phyloP scores from a whole-genome alignment of 2,329 filamentous ascomycete species.

The Sporothrix humicola region DNA sequence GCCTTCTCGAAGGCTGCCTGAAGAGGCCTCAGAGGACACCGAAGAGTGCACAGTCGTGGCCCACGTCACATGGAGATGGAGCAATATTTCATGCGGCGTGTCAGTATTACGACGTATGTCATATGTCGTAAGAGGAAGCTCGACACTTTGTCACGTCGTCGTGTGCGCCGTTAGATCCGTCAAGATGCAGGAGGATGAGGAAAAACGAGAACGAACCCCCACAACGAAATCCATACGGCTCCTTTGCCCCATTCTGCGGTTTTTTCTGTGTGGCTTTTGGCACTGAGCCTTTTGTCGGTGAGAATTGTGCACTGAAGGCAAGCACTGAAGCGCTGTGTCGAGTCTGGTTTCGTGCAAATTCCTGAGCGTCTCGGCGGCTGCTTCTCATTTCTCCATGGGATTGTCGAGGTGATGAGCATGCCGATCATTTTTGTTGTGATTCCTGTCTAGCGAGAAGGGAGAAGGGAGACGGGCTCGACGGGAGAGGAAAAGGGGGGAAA shows the following conservation, averaged over 20 bases:
- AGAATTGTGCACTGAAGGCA: not conserved
- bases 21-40: not conserved
- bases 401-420: conserved; percentile 18
- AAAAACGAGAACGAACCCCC: not conserved
- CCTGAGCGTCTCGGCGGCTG: not conserved
- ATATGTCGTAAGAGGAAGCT: conserved; percentile 1
- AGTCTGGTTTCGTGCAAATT: conserved; percentile 16
- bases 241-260: conserved; percentile 1
- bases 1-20: conserved; percentile 17
- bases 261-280: not conserved
- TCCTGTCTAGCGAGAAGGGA: not conserved
- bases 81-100: not conserved
- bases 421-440: conserved; percentile 14
- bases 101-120: not conserved
- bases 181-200: not conserved
- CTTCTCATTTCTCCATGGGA: conserved; percentile 19
- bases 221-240: not conserved
- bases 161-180: conserved; percentile 7
- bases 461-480: conserved; percentile 24
- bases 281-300: not conserved
- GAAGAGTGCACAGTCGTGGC: not conserved
- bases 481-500: conserved; percentile 9
- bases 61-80: conserved; percentile 20
- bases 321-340: not conserved
- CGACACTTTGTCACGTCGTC: not conserved